Evolutionary conservation across 2,329 filamentous ascomycete species (phyloP).

Genomic region (Apiospora sp.): DNA sequence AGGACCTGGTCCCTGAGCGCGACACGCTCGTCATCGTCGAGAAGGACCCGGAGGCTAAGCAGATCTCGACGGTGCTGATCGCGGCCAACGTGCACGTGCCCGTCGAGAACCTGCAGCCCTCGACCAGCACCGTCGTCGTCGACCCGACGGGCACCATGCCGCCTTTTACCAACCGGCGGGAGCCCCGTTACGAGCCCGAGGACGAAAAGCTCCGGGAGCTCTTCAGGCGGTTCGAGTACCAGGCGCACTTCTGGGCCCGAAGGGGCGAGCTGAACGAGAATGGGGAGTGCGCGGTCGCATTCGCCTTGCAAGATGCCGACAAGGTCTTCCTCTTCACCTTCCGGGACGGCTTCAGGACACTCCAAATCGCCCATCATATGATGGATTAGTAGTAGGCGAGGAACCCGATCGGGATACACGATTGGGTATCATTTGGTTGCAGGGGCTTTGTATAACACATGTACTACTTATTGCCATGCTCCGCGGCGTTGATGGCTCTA

Average conservation of each 20-base stretch:
- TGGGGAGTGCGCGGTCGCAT: slow-evolving; percentile 4
- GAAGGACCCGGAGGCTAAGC: slow-evolving; percentile 1
- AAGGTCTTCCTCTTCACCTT: slow-evolving; percentile 17
- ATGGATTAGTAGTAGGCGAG: not conserved
- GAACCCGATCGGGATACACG: not conserved
- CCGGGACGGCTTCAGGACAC: slow-evolving; percentile 14
- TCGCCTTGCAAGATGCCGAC: slow-evolving; percentile 11
- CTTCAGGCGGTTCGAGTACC: slow-evolving; percentile 21
- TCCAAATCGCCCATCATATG: slow-evolving; percentile 3
- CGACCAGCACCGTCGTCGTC: not conserved
- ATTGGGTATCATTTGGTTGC: not conserved
- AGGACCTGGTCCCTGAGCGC: slow-evolving; percentile 20
- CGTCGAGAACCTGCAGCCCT: not conserved
- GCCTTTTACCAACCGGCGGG: not conserved
- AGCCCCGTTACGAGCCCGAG: slow-evolving; percentile 1
- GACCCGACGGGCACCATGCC: not conserved
- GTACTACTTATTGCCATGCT: slow-evolving; percentile 2
- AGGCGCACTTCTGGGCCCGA: slow-evolving; percentile 4
- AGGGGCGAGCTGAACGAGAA: slow-evolving; percentile 16
- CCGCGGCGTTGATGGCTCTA: not conserved
- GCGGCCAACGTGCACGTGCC: slow-evolving; percentile 14
- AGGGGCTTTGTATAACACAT: not conserved
- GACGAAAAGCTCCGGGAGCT: slow-evolving; percentile 14
- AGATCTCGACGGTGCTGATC: not conserved
- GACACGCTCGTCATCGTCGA: slow-evolving; percentile 19